Conservation (phyloP, 306 rosid genomes). For the Trifolium dubium region DNA sequence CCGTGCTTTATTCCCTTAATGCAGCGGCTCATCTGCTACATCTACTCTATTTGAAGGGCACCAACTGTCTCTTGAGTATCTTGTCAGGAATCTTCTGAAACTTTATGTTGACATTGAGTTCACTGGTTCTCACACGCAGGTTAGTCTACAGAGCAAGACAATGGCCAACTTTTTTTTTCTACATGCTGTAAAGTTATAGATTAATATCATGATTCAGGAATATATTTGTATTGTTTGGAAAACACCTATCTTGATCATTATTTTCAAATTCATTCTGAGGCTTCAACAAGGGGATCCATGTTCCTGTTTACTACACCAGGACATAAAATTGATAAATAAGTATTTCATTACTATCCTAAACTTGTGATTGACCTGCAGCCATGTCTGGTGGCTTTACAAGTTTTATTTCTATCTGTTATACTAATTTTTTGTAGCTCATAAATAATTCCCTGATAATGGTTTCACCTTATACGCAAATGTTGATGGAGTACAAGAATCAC, state of each 20-base stretch:
- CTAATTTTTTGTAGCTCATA: slow-evolving; percentile 26
- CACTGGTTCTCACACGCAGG: slow-evolving; percentile 99
- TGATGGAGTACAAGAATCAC: not conserved
- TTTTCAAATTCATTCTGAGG: slow-evolving; percentile 26
- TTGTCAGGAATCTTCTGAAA: slow-evolving; percentile 94
- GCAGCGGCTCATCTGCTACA: slow-evolving; percentile 79
- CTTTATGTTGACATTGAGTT: slow-evolving; percentile 98
- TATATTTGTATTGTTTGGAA: slow-evolving; percentile 21
- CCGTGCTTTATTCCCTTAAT: slow-evolving; percentile 33
- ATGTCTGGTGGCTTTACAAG: slow-evolving; percentile 10
- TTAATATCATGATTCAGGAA: slow-evolving; percentile 26
- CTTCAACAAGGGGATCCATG: slow-evolving; percentile 21
- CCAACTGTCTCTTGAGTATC: slow-evolving; percentile 88
- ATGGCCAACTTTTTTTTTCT: not conserved
- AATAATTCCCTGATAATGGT: not conserved
- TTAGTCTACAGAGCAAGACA: slow-evolving; percentile 43
- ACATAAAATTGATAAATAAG: slow-evolving; percentile 9
- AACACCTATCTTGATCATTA: slow-evolving; percentile 24
- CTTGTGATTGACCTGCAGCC: slow-evolving; percentile 10
- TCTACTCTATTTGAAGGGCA: slow-evolving; percentile 93
- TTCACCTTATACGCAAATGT: not conserved
- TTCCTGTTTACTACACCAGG: slow-evolving; percentile 2
- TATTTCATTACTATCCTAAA: slow-evolving; percentile 14
- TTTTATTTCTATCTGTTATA: slow-evolving; percentile 37
- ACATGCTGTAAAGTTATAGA: slow-evolving; percentile 20